Percentiles rank a stretch among this genome's conserved stretches.
Conservation (phyloP, 805 yeast species). For the Hanseniaspora hatyaiensis region DNA sequence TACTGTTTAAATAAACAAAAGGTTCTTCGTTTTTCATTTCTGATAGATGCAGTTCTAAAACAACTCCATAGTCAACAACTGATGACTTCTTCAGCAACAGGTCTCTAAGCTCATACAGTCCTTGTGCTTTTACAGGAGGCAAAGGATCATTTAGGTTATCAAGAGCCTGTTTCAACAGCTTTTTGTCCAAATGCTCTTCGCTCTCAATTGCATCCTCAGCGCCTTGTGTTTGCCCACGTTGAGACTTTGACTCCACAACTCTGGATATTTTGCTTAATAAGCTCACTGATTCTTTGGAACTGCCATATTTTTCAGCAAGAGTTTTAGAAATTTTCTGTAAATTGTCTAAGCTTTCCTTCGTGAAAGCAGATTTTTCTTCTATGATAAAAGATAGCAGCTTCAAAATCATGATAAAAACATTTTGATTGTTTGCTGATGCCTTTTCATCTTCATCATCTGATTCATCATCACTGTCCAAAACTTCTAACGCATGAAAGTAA, state of each 20-base stretch:
- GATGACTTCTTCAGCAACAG: slow-evolving; percentile 41
- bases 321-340: background rate
- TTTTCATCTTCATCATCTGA: slow-evolving; percentile 27
- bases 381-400: slow-evolving; percentile 33
- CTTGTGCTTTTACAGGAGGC: slow-evolving; percentile 80
- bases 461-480: slow-evolving; percentile 34
- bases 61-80: slow-evolving; percentile 43
- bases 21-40: slow-evolving; percentile 75
- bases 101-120: slow-evolving; percentile 51
- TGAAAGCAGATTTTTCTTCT: slow-evolving; percentile 19
- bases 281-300: background rate
- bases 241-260: too few relatives aligned
- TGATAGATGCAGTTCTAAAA: slow-evolving; percentile 46
- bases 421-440: slow-evolving; percentile 18
- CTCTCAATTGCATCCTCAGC: too few relatives aligned
- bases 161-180: slow-evolving; percentile 46
- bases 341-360: background rate
- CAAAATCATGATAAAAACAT: slow-evolving; percentile 21
- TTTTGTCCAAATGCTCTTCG: too few relatives aligned
- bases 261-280: slow-evolving; percentile 9
- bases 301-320: background rate
- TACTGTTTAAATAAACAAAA: slow-evolving; percentile 70
- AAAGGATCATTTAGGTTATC: slow-evolving; percentile 61
- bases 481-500: slow-evolving; percentile 21
- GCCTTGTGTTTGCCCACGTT: too few relatives aligned